A percentile compares a stretch with the other conserved stretches of the same genome.
Conservation (phyloP, 2,329 filamentous ascomycete species). For the Alternaria gansuensis region DNA sequence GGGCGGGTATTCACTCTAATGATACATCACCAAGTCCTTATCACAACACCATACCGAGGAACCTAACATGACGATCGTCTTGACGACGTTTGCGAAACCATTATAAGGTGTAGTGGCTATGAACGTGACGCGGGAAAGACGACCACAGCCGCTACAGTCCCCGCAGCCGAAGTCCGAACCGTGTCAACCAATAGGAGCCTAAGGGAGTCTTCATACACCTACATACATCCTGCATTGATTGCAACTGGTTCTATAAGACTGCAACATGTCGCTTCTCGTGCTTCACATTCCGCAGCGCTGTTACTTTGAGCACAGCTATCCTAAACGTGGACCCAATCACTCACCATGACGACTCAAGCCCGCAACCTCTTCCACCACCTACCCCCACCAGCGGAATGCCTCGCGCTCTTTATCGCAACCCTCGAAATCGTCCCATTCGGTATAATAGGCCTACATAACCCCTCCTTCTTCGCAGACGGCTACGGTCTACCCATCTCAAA, state of each 20-base stretch:
- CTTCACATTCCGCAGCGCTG: neutral
- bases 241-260: neutral
- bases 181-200: slow-evolving; percentile 17
- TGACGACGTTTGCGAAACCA: neutral
- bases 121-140: neutral
- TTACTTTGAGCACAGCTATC: neutral
- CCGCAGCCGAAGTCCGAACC: slow-evolving; percentile 33
- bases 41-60: no score
- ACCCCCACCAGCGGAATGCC: slow-evolving; percentile 37
- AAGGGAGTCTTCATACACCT: slow-evolving; percentile 14
- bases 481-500: slow-evolving; percentile 28
- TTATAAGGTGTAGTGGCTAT: neutral
- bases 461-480: slow-evolving; percentile 28
- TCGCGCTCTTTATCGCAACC: slow-evolving; percentile 35
- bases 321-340: neutral
- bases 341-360: slow-evolving; percentile 26
- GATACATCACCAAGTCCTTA: no score
- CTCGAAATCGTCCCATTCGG: slow-evolving; percentile 37
- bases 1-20: neutral
- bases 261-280: neutral
- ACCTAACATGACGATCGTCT: no score
- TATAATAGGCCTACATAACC: slow-evolving; percentile 31
- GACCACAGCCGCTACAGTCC: slow-evolving; percentile 17
- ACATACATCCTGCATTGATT: neutral
- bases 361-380: slow-evolving; percentile 33